Evolutionary conservation across 805 yeast genomes (phyloP), one percentile per base, ranked within the genome.

Genomic region (Schizosaccharomyces octosporus): DNA sequence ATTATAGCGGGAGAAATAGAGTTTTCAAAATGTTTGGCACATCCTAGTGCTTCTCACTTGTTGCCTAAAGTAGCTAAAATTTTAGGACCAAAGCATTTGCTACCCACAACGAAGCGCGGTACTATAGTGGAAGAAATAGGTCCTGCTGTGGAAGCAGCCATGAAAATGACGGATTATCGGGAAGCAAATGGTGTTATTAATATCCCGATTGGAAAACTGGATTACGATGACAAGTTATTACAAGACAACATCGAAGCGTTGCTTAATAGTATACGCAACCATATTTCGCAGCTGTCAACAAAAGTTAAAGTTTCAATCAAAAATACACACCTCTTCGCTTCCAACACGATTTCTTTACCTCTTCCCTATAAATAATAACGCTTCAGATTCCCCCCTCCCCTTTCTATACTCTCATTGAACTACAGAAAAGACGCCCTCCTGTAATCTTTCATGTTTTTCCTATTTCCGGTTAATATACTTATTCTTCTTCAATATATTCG

Each of bases 81-180:
- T 11, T 77, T 93, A 66, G 97, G 97, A 63, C 95, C 95, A 41
- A 81, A 77, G 68, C 95, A 95, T 29, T 76, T 93, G 66, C 83
- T 89, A 85, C 97, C 98, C 59, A 78, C 79, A 55, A 82, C 79
- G 15, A 88, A 87, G 73, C 84, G 82, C 69, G 95, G 95, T 19
- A 88, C 96, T 1, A 93, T 90, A 19, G 55, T 64, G 2, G 58
- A 36, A 2, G 65, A 65, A 7, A 51, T 65, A 27, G 43, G 43
- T 42, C 19, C 19, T 17, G 29, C 27, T 21, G 29, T 57, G 17
- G 39, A 57, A 36, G 19, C 43, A n/a, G 41, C 42, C 1, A n/a
- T 29, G 27, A 36, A 24, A 36, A 36, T 19, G 19, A 21, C 27
- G 11, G 43, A 27, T 36, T 57, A 29, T 41, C 60, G 60, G 17